phyloP scores from a whole-genome alignment of 2,329 filamentous ascomycete genomes.

The Didymella pinodella region DNA sequence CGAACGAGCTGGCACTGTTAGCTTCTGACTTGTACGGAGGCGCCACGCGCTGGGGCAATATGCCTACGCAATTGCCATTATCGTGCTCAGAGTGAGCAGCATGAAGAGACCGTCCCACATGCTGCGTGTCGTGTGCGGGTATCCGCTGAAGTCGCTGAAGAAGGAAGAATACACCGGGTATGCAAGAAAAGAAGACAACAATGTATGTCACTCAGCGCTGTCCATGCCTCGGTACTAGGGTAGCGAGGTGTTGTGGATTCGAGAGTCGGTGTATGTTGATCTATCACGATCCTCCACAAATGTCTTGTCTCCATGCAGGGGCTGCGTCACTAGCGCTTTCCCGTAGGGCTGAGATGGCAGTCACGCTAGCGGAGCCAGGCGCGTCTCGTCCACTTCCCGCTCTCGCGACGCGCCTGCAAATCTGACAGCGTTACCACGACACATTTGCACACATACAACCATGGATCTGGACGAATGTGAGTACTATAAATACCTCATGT shows the following conservation, averaged over 20 bases:
- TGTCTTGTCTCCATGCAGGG: slow-evolving; percentile 19
- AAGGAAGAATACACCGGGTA: slow-evolving; percentile 28
- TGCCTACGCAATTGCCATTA: slow-evolving; percentile 71
- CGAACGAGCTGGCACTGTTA: slow-evolving; percentile 75
- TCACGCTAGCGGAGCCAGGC: slow-evolving; percentile 25
- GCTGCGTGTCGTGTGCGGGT: slow-evolving; percentile 31
- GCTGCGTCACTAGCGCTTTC: slow-evolving; percentile 17
- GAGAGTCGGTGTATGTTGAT: slow-evolving; percentile 17
- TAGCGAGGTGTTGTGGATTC: slow-evolving; percentile 6
- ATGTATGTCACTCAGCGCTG: slow-evolving; percentile 24
- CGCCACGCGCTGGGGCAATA: not conserved
- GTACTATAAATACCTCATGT: not conserved
- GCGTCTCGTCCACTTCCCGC: slow-evolving; percentile 26
- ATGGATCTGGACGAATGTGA: slow-evolving; percentile 49
- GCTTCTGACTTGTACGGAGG: not conserved
- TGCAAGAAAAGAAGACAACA: slow-evolving; percentile 19
- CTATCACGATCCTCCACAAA: slow-evolving; percentile 20
- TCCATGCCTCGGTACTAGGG: slow-evolving; percentile 25
- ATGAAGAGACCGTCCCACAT: slow-evolving; percentile 71
- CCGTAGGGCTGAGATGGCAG: slow-evolving; percentile 34
- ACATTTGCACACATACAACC: slow-evolving; percentile 5
- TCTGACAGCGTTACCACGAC: slow-evolving; percentile 8
- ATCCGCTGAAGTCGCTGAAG: slow-evolving; percentile 15
- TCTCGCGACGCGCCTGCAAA: slow-evolving; percentile 19
- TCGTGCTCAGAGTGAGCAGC: slow-evolving; percentile 68